phyloP scores from a whole-genome alignment of 2,329 filamentous ascomycete genomes.

The Cordyceps militaris region DNA sequence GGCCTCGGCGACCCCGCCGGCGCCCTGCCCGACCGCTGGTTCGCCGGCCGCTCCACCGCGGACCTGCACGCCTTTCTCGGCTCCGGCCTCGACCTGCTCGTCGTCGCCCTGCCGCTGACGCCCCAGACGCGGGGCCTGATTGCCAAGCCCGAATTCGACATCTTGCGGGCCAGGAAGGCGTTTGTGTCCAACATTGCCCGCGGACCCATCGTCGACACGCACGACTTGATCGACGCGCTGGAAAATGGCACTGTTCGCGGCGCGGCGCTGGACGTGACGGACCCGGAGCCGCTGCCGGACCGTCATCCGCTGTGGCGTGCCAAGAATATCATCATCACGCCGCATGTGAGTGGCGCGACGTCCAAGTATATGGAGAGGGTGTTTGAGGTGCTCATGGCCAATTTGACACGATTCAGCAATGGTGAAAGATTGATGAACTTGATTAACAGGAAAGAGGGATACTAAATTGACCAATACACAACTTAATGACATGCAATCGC shows the following conservation, averaged over 20 bases:
- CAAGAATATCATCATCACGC: conserved; percentile 59
- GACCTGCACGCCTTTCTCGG: conserved; percentile 44
- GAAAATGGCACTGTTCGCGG: conserved; percentile 42
- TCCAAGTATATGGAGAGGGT: conserved; percentile 33
- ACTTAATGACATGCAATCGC: too few species aligned
- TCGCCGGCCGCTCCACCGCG: conserved; percentile 35
- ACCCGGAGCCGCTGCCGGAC: conserved; percentile 67
- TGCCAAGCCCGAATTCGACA: conserved; percentile 40
- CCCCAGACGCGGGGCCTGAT: conserved; percentile 43
- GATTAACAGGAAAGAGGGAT: conserved; percentile 30
- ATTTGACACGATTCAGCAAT: conserved; percentile 31
- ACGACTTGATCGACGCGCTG: conserved; percentile 56
- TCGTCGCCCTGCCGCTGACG: conserved; percentile 46
- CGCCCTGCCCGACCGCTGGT: conserved; percentile 43
- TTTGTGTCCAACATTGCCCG: conserved; percentile 68
- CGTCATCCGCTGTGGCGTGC: conserved; percentile 63
- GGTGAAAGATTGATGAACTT: conserved; percentile 33
- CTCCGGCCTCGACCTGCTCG: conserved; percentile 44
- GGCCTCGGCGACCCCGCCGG: conserved; percentile 53
- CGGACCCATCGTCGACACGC: conserved; percentile 42
- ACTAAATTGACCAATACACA: conserved; percentile 13
- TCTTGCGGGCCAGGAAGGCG: conserved; percentile 40
- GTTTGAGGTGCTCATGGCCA: conserved; percentile 35
- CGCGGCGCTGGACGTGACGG: conserved; percentile 71
- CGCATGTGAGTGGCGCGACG: conserved; percentile 40